Evolutionary conservation across 805 yeast species (phyloP).

Genomic region (Diddensiella transvaalensis): DNA sequence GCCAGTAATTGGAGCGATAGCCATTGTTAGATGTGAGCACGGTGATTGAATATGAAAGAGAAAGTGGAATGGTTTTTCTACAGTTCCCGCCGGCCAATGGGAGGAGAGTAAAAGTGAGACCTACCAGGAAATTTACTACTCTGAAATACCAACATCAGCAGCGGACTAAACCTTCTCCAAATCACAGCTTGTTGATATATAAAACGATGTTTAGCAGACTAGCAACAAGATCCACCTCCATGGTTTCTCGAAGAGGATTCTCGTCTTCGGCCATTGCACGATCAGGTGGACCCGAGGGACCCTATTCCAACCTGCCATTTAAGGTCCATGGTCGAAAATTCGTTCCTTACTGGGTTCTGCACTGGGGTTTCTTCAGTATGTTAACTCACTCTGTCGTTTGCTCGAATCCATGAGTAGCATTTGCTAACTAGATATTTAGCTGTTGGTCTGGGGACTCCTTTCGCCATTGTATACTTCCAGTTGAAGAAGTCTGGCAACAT

Average conservation of each 20-base stretch:
- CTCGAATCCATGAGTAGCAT: neutral
- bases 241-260: conserved; percentile 31
- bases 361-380: conserved; percentile 70
- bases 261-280: conserved; percentile 37
- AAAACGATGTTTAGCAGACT: conserved; percentile 14
- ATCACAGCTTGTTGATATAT: too few relatives aligned
- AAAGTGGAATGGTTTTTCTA: neutral
- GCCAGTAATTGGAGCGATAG: conserved; percentile 82
- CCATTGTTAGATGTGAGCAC: conserved; percentile 15
- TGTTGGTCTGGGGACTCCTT: conserved; percentile 70
- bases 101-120: neutral
- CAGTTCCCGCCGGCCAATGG: conserved; percentile 1
- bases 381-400: conserved; percentile 9
- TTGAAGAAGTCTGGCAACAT: conserved; percentile 76
- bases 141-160: conserved; percentile 5
- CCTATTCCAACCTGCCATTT: conserved; percentile 91
- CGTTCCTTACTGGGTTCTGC: conserved; percentile 79
- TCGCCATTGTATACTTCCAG: conserved; percentile 74
- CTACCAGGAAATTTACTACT: conserved; percentile 4
- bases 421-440: conserved; percentile 24
- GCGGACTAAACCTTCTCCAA: too few relatives aligned
- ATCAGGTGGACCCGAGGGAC: conserved; percentile 61
- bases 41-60: conserved; percentile 1
- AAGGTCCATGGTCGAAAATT: conserved; percentile 83
- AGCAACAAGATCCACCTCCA: conserved; percentile 18